Evolutionary conservation across 2,329 filamentous ascomycete genomes (phyloP).

Genomic region (Talaromyces sp.): DNA sequence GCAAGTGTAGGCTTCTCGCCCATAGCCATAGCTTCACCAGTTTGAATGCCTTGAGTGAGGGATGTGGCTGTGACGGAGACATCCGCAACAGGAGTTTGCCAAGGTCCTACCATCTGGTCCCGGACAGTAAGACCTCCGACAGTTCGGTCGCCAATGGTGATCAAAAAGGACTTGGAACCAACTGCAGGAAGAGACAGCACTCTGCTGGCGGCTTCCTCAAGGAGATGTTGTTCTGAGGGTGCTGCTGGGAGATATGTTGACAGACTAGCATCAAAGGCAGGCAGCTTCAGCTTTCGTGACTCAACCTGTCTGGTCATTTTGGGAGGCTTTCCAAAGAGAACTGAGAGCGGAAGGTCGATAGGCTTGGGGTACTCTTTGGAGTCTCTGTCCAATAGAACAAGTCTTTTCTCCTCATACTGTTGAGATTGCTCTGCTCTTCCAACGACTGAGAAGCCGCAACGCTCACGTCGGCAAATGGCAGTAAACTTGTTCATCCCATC

Average conservation of each 20-base stretch:
- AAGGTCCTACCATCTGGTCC: conserved; percentile 94
- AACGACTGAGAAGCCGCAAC: conserved; percentile 89
- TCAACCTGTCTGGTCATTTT: conserved; percentile 72
- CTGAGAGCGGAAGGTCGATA: conserved; percentile 85
- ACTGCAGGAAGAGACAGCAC: conserved; percentile 84
- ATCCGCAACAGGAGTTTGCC: conserved; percentile 92
- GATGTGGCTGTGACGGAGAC: conserved; percentile 88
- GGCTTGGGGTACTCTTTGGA: conserved; percentile 69
- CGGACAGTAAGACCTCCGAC: conserved; percentile 84
- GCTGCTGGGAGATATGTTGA: conserved; percentile 61
- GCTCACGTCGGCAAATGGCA: conserved; percentile 71
- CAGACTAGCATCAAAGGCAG: conserved; percentile 71
- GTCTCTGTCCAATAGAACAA: conserved; percentile 78
- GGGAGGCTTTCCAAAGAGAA: conserved; percentile 83
- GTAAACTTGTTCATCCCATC: conserved; percentile 71
- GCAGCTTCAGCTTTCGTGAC: conserved; percentile 64
- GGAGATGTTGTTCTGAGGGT: conserved; percentile 45
- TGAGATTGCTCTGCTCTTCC: conserved; percentile 66
- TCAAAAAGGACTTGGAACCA: conserved; percentile 95
- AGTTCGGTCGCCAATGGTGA: conserved; percentile 90
- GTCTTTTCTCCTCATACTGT: conserved; percentile 60
- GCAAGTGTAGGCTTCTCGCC: conserved; percentile 88
- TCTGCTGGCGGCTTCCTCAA: conserved; percentile 70
- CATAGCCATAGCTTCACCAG: conserved; percentile 96
- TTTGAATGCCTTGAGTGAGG: conserved; percentile 66